Conservation (phyloP, 2,329 filamentous ascomycete species). For the Penicillium sp. region DNA sequence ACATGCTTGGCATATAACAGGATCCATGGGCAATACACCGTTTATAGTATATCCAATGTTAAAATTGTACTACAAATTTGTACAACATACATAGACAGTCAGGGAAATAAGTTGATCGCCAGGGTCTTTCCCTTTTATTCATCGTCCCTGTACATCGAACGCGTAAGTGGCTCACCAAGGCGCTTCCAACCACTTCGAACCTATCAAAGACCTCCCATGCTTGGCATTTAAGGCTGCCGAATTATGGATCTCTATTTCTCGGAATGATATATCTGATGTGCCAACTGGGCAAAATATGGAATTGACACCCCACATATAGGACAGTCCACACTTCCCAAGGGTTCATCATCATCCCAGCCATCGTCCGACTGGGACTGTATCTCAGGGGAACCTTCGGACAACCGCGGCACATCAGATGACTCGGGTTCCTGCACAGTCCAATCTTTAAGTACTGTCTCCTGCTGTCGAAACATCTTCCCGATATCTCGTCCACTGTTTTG, state of each 20-base stretch:
- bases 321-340: conserved; percentile 39
- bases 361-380: conserved; percentile 18
- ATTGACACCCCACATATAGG: conserved; percentile 47
- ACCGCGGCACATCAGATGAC: conserved; percentile 1
- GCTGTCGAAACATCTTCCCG: conserved; percentile 74
- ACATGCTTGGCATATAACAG: neutral
- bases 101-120: too few relatives aligned
- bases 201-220: neutral
- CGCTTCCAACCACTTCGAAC: neutral
- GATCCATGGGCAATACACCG: neutral
- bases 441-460: conserved; percentile 67
- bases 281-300: conserved; percentile 51
- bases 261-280: conserved; percentile 52
- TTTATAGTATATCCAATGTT: neutral
- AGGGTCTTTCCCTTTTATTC: neutral
- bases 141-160: neutral
- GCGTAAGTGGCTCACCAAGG: conserved; percentile 4
- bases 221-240: conserved; percentile 13
- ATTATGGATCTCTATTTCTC: neutral
- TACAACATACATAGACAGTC: too few relatives aligned
- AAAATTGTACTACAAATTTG: too few relatives aligned
- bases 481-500: conserved; percentile 72
- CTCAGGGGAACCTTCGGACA: neutral
- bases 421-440: conserved; percentile 55
- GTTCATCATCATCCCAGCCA: conserved; percentile 36